Evolutionary conservation across 2,329 filamentous ascomycete species (phyloP), one percentile per base, ranked within the genome.

Genomic region (Fusarium domesticum): DNA sequence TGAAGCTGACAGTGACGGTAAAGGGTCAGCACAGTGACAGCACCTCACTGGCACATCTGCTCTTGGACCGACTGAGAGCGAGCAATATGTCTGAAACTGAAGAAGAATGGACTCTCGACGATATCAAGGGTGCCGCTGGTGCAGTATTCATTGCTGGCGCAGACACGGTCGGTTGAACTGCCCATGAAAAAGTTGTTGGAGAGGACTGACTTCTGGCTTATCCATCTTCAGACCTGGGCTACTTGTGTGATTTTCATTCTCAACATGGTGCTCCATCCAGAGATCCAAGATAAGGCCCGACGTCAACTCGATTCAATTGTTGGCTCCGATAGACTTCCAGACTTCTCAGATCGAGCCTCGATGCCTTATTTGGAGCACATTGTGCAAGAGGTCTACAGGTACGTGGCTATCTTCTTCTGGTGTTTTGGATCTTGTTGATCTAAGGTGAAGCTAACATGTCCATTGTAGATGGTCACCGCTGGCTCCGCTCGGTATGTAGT

Each of bases 101-200:
- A 10, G 48, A 58, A 41, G 47, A 53, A n/a, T 61, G 59, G 59
- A 47, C 66, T 1, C 58, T 71, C 14, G 66, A 66, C 12, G 72
- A 76, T 48, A 72, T 77, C 54, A 74, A 75, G 56, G 74, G 74
- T 19, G 73, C 74, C 4, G 67, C 72, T 2, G 74, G 71, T 0
- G 71, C 74, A 6, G 66, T 76, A 33, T 75, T 71, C 50, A 72
- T 74, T 45, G 73, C 74, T 14, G 74, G 74, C n/a, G 65, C 67
- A 19, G 68, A 76, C 50, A 72, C 71, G 18, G 61, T 63, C 41
- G 47, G 61, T 51, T 15, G 25, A 37, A 11, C n/a, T 18, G 19
- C 8, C 3, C 28, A 23, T 12, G n/a, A 36, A n/a, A 11, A 30
- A n/a, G 18, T 37, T 19, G 30, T 37, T 54, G 58, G 48, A 54